phyloP scores from a whole-genome alignment of 306 rosid species.

The Rosa chinensis region DNA sequence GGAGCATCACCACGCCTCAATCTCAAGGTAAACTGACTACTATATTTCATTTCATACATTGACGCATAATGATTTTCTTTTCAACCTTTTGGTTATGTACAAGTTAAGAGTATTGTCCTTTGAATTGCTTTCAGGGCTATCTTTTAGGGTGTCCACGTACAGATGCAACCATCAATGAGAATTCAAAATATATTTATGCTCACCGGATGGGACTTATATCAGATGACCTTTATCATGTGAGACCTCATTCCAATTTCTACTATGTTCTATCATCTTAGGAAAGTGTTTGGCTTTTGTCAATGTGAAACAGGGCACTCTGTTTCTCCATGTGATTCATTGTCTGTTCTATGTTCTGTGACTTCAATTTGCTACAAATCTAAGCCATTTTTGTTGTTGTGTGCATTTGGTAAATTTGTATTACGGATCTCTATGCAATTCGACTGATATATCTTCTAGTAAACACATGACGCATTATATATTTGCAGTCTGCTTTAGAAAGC shows the following conservation, averaged over 20 bases:
- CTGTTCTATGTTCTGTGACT: background rate
- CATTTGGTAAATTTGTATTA: background rate
- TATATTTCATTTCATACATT: background rate
- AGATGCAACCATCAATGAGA: constrained; percentile 6
- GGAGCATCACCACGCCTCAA: constrained; percentile 7
- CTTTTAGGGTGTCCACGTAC: constrained; percentile 21
- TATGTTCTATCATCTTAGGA: background rate
- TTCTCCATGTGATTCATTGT: background rate
- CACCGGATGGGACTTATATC: constrained; percentile 29
- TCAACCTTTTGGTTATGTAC: background rate
- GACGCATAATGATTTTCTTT: background rate
- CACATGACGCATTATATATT: background rate
- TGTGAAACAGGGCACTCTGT: background rate
- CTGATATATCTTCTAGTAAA: background rate
- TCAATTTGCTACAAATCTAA: background rate
- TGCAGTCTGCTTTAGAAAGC: constrained; percentile 25
- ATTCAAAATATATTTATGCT: constrained; percentile 11
- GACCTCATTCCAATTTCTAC: background rate
- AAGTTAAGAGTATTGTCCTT: background rate
- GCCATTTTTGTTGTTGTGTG: background rate
- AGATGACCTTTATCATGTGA: constrained; percentile 23
- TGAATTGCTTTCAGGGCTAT: constrained; percentile 19
- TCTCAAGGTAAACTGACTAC: constrained; percentile 15
- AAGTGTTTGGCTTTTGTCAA: background rate
- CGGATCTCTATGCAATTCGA: background rate